A percentile compares a stretch with the other conserved stretches of the same genome.
Conservation (phyloP, 2,329 filamentous ascomycete genomes). For the Penicillium sp. region DNA sequence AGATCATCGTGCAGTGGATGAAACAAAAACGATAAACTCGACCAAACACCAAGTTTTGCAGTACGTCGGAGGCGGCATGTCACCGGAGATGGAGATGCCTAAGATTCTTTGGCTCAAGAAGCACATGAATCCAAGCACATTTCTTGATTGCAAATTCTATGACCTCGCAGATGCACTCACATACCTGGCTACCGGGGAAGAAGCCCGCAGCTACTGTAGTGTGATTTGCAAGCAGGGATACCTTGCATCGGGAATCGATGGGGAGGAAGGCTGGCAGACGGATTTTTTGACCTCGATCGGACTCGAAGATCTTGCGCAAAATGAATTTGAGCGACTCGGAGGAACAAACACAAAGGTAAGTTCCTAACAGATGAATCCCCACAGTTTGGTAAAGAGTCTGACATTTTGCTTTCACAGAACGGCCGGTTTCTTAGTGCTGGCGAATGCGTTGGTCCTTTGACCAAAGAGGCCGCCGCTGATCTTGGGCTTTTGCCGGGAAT, state of each 20-base stretch:
- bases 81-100: conserved; percentile 96
- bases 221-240: conserved; percentile 94
- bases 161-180: conserved; percentile 87
- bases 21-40: conserved; percentile 86
- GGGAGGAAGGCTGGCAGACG: conserved; percentile 62
- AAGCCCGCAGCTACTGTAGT: conserved; percentile 87
- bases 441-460: conserved; percentile 79
- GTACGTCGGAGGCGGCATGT: conserved; percentile 95
- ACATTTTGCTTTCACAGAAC: conserved; percentile 60
- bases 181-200: conserved; percentile 83
- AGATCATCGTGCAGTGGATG: conserved; percentile 82
- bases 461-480: conserved; percentile 75
- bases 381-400: not conserved
- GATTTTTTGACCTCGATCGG: not conserved
- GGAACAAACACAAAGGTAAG: not conserved
- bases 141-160: conserved; percentile 90
- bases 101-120: conserved; percentile 97
- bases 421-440: conserved; percentile 84
- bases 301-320: not conserved
- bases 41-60: conserved; percentile 85
- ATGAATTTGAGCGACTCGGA: not conserved
- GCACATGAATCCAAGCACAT: conserved; percentile 85
- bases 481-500: conserved; percentile 81
- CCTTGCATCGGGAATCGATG: conserved; percentile 86
- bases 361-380: too few species aligned